These are phyloP conservation scores for Curvularia eragrostidis DNA, from an alignment of 2,329 filamentous ascomycete species.

Conservation along the genomic window DNA sequence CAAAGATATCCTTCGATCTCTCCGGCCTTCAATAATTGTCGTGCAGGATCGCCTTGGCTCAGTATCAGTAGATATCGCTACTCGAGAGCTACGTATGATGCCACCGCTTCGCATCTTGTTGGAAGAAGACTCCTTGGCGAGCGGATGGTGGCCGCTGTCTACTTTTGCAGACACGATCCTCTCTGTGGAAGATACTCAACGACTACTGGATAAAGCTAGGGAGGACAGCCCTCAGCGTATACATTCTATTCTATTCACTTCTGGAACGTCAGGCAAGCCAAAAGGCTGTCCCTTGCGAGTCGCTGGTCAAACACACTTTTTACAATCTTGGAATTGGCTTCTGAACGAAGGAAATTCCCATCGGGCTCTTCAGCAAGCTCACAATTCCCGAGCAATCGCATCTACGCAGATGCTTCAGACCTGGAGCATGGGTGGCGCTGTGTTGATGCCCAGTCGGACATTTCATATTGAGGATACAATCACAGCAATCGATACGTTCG, in stretches of 20 bases:
- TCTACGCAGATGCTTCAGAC: constrained; percentile 6
- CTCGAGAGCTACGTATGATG: too few species aligned
- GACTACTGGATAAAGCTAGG: not conserved
- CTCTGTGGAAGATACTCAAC: not conserved
- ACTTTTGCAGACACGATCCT: too few species aligned
- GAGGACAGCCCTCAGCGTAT: not conserved
- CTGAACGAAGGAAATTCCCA: not conserved
- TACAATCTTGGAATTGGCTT: constrained; percentile 3
- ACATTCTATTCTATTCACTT: constrained; percentile 7
- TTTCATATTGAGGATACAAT: not conserved
- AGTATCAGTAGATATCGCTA: too few species aligned
- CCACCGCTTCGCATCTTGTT: too few species aligned
- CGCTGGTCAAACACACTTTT: not conserved
- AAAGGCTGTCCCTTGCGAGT: constrained; percentile 6
- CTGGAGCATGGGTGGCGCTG: constrained; percentile 3
- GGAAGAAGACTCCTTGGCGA: too few species aligned
- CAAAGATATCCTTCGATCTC: too few species aligned
- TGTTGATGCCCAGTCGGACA: not conserved
- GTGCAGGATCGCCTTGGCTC: too few species aligned
- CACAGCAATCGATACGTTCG: not conserved
- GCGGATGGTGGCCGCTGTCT: too few species aligned
- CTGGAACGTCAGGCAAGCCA: constrained; percentile 6
- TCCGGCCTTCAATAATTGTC: not conserved
- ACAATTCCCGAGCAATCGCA: constrained; percentile 6
- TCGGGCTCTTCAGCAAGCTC: not conserved